Evolutionary conservation across 176 grass and related monocot species (phyloP).

Genomic region (Avena sativa): DNA sequence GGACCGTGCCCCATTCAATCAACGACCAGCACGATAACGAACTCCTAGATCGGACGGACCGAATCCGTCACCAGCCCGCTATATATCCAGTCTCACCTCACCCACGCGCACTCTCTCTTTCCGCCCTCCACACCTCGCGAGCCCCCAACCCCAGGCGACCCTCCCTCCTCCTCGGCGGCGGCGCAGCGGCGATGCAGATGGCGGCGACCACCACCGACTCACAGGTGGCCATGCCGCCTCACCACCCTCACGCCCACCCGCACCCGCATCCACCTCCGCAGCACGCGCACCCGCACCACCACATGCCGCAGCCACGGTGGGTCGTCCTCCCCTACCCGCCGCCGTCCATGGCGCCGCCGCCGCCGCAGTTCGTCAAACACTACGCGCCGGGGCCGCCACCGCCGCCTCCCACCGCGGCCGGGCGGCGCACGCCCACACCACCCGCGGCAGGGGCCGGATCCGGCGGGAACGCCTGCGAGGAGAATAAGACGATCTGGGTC

Average conservation of each 20-base stretch:
- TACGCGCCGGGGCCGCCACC: slow-evolving; percentile 38
- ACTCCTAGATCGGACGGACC: slow-evolving; percentile 41
- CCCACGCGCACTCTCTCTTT: slow-evolving; percentile 55
- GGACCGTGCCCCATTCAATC: not conserved
- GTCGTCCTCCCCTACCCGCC: slow-evolving; percentile 43
- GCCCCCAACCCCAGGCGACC: slow-evolving; percentile 43
- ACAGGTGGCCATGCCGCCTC: slow-evolving; percentile 46
- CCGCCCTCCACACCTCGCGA: slow-evolving; percentile 48
- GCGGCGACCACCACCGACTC: slow-evolving; percentile 52
- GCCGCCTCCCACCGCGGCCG: slow-evolving; percentile 3
- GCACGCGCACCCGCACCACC: slow-evolving; percentile 41
- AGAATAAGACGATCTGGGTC: slow-evolving; percentile 74
- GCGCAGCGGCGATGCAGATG: slow-evolving; percentile 59
- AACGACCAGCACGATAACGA: slow-evolving; percentile 25
- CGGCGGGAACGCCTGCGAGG: slow-evolving; percentile 56
- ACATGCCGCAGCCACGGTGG: slow-evolving; percentile 43
- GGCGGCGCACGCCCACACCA: slow-evolving; percentile 56
- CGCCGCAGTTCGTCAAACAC: slow-evolving; percentile 58
- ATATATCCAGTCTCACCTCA: slow-evolving; percentile 43
- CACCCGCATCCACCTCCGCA: slow-evolving; percentile 31
- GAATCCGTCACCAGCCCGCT: slow-evolving; percentile 20
- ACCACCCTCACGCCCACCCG: slow-evolving; percentile 35
- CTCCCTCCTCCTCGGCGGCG: slow-evolving; percentile 41
- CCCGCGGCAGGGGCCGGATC: slow-evolving; percentile 38
- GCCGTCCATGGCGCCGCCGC: slow-evolving; percentile 52